Evolutionary conservation across 225 moss, liverwort and hornwort species (phyloP), one percentile per base, ranked within the genome.

Genomic region (Physcomitrium patens): DNA sequence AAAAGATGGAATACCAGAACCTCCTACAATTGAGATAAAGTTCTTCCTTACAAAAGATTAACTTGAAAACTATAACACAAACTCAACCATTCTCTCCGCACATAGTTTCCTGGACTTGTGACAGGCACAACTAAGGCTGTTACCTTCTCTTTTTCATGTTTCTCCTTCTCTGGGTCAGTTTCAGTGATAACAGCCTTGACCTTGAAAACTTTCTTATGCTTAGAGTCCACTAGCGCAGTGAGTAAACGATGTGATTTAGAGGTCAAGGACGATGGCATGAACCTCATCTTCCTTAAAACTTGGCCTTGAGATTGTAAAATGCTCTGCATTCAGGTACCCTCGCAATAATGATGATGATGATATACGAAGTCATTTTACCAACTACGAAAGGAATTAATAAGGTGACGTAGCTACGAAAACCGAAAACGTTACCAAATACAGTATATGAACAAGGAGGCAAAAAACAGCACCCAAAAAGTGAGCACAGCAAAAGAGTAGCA

Each of bases 181-280:
- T 89, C 89, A 57, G 90, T 99, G 18, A 93, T 80, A 27, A 99
- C 93, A 80, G 90, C 92, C 70, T 95, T 99, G 51, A 99, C 99
- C 89, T 93, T 99, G 76, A 90, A 83, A 62, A 92, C 90, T 77
- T 93, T 99, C 83, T 99, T 99, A 74, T 99, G 93, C 81, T 91
- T 89, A 24, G 93, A 93, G 82, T 99, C 99, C 74, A 99, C 99
- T 27, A 95, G 84, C 3, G 99, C 99, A 54, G 99, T 99, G 43
- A 99, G 90, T 46, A 99, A 71, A 65, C 93, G 95, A 85, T 99
- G 99, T 74, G 99, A 99, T 76, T 99, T 99, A 47, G 99, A 99
- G 59, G 91, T 85, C 81, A 99, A 80, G 28, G 99, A 99, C 19
- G 99, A 99, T 60, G 99, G 99, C 99, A 99, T 99, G 70, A 99